Evolutionary conservation across 768 basidiomycete species (phyloP).

Genomic region (Suillus paluster): DNA sequence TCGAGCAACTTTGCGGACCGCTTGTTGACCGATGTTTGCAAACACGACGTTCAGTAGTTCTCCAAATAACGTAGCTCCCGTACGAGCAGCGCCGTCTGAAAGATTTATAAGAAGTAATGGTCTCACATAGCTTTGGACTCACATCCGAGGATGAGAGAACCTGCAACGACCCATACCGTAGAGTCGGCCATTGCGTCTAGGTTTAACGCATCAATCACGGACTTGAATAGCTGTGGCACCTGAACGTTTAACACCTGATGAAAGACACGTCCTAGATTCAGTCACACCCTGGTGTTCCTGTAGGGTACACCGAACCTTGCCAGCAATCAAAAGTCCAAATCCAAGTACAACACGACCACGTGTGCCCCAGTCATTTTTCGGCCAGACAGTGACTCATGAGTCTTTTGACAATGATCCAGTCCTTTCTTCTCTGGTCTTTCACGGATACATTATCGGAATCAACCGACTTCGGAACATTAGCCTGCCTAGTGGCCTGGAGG

Average conservation of each 20-base stretch:
- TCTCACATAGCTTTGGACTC: constrained; percentile 36
- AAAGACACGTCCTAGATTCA: constrained; percentile 1
- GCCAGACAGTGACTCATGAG: constrained; percentile 95
- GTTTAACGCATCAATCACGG: constrained; percentile 88
- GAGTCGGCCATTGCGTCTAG: constrained; percentile 72
- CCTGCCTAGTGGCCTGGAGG: constrained; percentile 8
- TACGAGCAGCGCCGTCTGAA: constrained; percentile 86
- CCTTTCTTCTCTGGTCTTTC: constrained; percentile 68
- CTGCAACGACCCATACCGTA: constrained; percentile 91
- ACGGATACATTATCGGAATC: constrained; percentile 17
- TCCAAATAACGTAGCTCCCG: constrained; percentile 87
- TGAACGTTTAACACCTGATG: constrained; percentile 90
- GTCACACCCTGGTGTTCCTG: background rate
- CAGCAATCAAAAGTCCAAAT: constrained; percentile 75
- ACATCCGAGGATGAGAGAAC: constrained; percentile 93
- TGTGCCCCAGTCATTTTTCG: constrained; percentile 80
- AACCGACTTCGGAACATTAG: constrained; percentile 8
- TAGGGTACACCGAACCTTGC: constrained; percentile 64
- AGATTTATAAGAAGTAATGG: constrained; percentile 7
- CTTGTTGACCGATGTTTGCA: constrained; percentile 92
- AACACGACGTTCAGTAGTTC: constrained; percentile 96
- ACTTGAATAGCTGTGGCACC: constrained; percentile 96
- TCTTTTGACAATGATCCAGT: constrained; percentile 85
- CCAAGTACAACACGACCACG: constrained; percentile 84
- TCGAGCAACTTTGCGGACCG: constrained; percentile 93